A percentile compares a stretch with the other conserved stretches of the same genome.
phyloP scores from a whole-genome alignment of 192 early-diverging fungal genomes.

The Coemansia sp. region DNA sequence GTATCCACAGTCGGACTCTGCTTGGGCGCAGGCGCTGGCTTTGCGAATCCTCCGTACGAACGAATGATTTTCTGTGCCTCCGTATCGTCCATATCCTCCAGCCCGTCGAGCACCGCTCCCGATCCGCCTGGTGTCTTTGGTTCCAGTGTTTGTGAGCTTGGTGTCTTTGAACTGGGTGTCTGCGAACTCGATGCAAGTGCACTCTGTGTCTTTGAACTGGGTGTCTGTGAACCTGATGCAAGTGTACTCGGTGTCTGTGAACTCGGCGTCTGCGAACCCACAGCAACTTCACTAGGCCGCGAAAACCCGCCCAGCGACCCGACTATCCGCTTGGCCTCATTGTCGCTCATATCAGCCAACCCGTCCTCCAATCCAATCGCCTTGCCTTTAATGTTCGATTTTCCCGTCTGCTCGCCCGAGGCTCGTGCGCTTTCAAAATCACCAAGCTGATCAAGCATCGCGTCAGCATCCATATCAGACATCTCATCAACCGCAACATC shows the following conservation, averaged over 20 bases:
- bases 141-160: not conserved
- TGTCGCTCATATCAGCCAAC: constrained; percentile 29
- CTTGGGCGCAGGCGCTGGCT: not conserved
- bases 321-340: constrained; percentile 25
- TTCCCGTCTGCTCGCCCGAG: not conserved
- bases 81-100: constrained; percentile 29
- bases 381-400: not conserved
- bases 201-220: no score
- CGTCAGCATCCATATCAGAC: constrained; percentile 16
- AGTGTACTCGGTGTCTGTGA: not conserved
- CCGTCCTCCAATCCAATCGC: not conserved
- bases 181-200: no score
- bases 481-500: not conserved
- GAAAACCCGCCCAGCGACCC: constrained; percentile 33
- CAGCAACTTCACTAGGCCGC: not conserved
- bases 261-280: not conserved
- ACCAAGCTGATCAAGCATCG: constrained; percentile 17
- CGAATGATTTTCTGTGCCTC: constrained; percentile 27
- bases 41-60: constrained; percentile 26
- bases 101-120: not conserved
- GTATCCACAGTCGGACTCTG: not conserved
- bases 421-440: constrained; percentile 13
- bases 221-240: no score
- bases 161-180: no score
- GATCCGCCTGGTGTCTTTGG: not conserved